These are phyloP conservation scores for Salvia miltiorrhiza DNA, from an alignment of 257 asterid genomes.

Conservation along the genomic window DNA sequence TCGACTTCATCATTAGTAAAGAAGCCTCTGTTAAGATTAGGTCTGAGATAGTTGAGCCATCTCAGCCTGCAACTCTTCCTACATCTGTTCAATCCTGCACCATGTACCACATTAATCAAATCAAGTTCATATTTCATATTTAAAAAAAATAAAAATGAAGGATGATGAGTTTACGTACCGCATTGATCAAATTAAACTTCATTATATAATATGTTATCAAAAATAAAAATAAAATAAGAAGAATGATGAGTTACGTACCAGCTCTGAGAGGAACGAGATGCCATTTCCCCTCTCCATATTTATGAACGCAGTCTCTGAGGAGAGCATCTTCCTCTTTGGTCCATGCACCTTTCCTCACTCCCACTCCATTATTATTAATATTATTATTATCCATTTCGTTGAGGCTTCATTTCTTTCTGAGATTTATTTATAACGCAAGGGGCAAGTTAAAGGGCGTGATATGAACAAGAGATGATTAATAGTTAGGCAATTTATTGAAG, in stretches of 20 bases:
- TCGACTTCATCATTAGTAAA: slow-evolving; percentile 28
- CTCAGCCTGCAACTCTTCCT: slow-evolving; percentile 40
- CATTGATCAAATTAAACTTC: too few species aligned
- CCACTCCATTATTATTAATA: not conserved
- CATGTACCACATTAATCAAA: not conserved
- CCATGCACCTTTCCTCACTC: slow-evolving; percentile 51
- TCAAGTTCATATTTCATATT: too few species aligned
- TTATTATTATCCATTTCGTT: not conserved
- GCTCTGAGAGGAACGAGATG: slow-evolving; percentile 48
- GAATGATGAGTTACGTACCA: slow-evolving; percentile 13
- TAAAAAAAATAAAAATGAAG: not conserved
- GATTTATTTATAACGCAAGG: not conserved
- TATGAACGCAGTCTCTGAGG: slow-evolving; percentile 29
- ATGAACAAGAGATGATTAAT: not conserved
- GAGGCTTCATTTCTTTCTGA: not conserved
- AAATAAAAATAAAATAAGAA: not conserved
- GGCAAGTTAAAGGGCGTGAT: not conserved
- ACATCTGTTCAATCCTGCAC: slow-evolving; percentile 31
- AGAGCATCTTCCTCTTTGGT: slow-evolving; percentile 41
- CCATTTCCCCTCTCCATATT: slow-evolving; percentile 58
- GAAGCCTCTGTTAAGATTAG: slow-evolving; percentile 27
- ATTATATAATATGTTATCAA: too few species aligned
- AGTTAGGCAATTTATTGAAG: not conserved
- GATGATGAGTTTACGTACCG: too few species aligned
- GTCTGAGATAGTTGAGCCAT: slow-evolving; percentile 34